Conservation (phyloP, 2,329 filamentous ascomycete genomes). For the Sporothrix pseudoabietina region DNA sequence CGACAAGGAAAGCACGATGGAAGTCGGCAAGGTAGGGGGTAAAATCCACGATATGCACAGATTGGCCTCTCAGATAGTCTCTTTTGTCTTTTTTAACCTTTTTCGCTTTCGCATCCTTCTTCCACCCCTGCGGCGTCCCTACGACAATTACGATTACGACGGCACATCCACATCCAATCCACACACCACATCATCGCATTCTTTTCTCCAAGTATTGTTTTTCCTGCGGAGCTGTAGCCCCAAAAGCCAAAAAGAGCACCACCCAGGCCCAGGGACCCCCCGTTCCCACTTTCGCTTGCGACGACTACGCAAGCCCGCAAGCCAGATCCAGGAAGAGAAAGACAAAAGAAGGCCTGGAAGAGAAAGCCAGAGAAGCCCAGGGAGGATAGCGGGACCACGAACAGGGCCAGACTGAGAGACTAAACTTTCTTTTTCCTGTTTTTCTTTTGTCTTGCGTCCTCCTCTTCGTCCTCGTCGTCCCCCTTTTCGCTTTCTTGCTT, state of each 20-base stretch:
- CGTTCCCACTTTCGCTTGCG: constrained; percentile 19
- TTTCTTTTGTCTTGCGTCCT: not conserved
- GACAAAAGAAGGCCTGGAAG: not conserved
- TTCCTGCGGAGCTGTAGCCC: not conserved
- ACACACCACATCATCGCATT: constrained; percentile 11
- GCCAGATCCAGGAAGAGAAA: not conserved
- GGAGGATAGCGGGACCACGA: not conserved
- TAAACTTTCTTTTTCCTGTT: not conserved
- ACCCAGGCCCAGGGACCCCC: not conserved
- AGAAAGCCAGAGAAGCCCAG: not conserved
- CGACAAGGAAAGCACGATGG: constrained; percentile 10
- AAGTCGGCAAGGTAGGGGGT: not conserved
- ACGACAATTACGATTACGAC: constrained; percentile 12
- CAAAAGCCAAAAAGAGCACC: constrained; percentile 5
- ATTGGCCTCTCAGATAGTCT: not conserved
- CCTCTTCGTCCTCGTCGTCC: not conserved
- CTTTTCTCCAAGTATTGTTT: not conserved
- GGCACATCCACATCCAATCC: constrained; percentile 10
- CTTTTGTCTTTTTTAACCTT: not conserved
- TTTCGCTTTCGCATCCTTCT: not conserved
- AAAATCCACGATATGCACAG: not conserved
- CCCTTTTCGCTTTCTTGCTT: not conserved
- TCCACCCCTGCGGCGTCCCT: not conserved
- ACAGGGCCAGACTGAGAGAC: not conserved
- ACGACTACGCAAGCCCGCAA: constrained; percentile 7